Conservation (phyloP, 768 basidiomycete genomes). For the Botryobasidium botryosum region DNA sequence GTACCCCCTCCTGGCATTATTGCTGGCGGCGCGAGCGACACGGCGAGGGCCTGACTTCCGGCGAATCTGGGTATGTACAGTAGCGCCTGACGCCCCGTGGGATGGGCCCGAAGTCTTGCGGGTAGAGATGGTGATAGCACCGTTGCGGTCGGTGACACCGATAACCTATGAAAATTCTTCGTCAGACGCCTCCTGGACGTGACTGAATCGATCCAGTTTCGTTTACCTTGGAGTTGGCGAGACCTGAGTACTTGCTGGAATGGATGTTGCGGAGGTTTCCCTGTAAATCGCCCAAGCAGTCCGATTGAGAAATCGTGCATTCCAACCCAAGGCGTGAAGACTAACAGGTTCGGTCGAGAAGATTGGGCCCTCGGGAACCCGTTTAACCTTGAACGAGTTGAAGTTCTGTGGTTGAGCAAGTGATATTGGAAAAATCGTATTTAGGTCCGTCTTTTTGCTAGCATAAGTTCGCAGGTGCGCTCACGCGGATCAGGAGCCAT, state of each 20-base stretch:
- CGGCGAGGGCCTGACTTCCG: conserved; percentile 3
- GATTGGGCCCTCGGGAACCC: conserved; percentile 15
- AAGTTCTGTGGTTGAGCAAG: too few species aligned
- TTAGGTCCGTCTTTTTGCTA: too few species aligned
- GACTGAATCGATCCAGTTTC: conserved; percentile 6
- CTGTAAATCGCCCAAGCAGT: too few species aligned
- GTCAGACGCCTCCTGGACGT: neutral
- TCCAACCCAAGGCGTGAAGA: conserved; percentile 1
- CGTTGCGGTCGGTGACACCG: conserved; percentile 3
- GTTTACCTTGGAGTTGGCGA: conserved; percentile 19
- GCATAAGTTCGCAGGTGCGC: too few species aligned
- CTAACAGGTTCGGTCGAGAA: conserved; percentile 22
- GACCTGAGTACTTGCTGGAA: conserved; percentile 23
- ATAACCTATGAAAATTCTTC: neutral
- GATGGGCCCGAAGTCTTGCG: conserved; percentile 6
- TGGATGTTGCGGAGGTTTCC: conserved; percentile 14
- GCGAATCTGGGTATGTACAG: conserved; percentile 6
- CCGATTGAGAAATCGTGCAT: too few species aligned
- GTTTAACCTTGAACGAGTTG: conserved; percentile 21
- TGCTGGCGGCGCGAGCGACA: neutral
- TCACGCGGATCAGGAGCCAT: conserved; percentile 23
- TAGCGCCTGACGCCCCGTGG: conserved; percentile 9
- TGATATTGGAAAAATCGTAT: too few species aligned
- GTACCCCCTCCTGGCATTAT: neutral
- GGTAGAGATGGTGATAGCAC: conserved; percentile 8